phyloP scores from a whole-genome alignment of 805 yeast species.

The Wickerhamiella sorbophila region DNA sequence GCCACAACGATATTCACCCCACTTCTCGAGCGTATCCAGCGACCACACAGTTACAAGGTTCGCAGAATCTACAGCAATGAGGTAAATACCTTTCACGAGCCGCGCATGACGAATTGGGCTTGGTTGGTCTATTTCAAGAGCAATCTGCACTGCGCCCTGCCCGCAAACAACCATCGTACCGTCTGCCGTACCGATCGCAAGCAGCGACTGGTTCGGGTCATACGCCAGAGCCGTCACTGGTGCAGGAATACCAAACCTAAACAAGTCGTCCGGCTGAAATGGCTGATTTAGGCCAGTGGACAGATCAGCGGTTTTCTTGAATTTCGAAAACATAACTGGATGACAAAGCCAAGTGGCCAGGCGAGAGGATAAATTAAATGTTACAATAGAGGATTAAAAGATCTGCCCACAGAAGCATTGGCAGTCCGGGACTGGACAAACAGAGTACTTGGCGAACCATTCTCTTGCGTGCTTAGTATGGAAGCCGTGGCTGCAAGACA shows the following conservation, averaged over 20 bases:
- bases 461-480: constrained; percentile 94
- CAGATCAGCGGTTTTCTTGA: constrained; percentile 15
- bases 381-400: neutral
- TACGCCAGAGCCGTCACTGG: constrained; percentile 52
- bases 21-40: constrained; percentile 42
- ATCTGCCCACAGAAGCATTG: constrained; percentile 45
- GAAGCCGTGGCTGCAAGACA: constrained; percentile 84
- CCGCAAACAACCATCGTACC: constrained; percentile 74
- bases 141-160: constrained; percentile 35
- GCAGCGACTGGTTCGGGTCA: constrained; percentile 77
- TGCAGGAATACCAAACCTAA: constrained; percentile 48
- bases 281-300: constrained; percentile 18
- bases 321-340: constrained; percentile 6
- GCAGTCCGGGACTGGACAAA: constrained; percentile 94
- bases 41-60: constrained; percentile 58
- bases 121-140: neutral
- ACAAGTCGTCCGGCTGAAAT: constrained; percentile 21
- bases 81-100: constrained; percentile 68
- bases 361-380: neutral
- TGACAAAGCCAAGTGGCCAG: neutral
- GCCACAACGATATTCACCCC: constrained; percentile 48
- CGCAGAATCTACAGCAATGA: constrained; percentile 54
- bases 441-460: constrained; percentile 78
- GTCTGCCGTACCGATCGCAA: constrained; percentile 62
- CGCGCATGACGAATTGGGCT: constrained; percentile 35